A percentile compares a stretch with the other conserved stretches of the same genome.
Evolutionary conservation across 2,329 filamentous ascomycete species (phyloP).

Genomic region (Penicillium verrucosum): DNA sequence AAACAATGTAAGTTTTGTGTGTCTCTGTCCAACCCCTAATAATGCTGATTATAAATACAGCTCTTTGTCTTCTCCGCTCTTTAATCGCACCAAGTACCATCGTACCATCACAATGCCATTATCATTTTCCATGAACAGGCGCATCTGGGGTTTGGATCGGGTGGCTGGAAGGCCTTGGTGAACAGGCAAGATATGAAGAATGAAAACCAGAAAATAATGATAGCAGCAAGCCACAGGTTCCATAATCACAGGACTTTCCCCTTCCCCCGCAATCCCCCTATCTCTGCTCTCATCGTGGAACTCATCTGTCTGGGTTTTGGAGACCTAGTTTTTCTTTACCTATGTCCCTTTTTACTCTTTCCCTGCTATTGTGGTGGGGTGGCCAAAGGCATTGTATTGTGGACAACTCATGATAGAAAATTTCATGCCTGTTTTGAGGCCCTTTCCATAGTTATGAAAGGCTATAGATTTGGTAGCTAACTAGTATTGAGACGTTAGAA

Average conservation of each 20-base stretch:
- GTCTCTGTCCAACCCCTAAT: neutral
- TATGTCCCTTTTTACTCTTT: slow-evolving; percentile 4
- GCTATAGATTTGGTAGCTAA: slow-evolving; percentile 1
- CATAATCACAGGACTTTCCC: slow-evolving; percentile 25
- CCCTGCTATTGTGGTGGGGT: slow-evolving; percentile 17
- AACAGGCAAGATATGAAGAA: slow-evolving; percentile 16
- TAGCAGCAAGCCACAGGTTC: slow-evolving; percentile 23
- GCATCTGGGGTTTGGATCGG: slow-evolving; percentile 20
- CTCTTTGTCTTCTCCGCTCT: slow-evolving; percentile 77
- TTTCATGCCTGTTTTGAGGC: slow-evolving; percentile 23
- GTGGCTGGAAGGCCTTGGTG: slow-evolving; percentile 18
- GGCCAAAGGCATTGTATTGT: slow-evolving; percentile 27
- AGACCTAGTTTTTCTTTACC: slow-evolving; percentile 12
- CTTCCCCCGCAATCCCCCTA: slow-evolving; percentile 7
- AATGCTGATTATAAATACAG: slow-evolving; percentile 42
- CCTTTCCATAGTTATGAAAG: slow-evolving; percentile 6
- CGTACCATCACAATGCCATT: slow-evolving; percentile 13
- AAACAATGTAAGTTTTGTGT: slow-evolving; percentile 78
- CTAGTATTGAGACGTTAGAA: neutral
- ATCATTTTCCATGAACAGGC: slow-evolving; percentile 25
- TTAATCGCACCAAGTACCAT: slow-evolving; percentile 37
- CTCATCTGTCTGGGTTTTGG: slow-evolving; percentile 2
- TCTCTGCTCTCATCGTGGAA: slow-evolving; percentile 5
- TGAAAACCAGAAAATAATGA: slow-evolving; percentile 22
- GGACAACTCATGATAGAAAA: slow-evolving; percentile 33